Conservation (phyloP, 257 asterid species). For the Solanum tacnaense region DNA sequence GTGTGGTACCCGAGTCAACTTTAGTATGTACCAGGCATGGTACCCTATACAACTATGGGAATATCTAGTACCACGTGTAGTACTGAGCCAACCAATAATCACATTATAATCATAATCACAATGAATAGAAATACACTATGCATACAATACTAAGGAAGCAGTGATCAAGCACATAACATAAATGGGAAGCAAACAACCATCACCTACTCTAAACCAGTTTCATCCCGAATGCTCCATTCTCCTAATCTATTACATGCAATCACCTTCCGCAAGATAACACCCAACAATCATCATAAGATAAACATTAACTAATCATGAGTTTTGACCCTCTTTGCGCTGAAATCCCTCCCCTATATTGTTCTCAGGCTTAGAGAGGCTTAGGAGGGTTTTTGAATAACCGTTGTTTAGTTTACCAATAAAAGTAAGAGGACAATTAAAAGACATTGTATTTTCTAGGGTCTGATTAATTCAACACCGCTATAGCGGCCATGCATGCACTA, state of each 20-base stretch:
- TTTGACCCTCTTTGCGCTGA: background rate
- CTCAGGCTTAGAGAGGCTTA: background rate
- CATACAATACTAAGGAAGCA: background rate
- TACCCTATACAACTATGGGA: background rate
- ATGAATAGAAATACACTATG: background rate
- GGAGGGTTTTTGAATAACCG: background rate
- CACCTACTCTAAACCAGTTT: background rate
- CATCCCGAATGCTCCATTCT: background rate
- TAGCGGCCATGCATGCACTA: background rate
- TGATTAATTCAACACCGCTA: background rate
- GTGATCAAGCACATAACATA: background rate
- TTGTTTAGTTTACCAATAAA: background rate
- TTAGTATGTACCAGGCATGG: background rate
- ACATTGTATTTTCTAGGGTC: background rate
- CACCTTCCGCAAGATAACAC: too few species aligned
- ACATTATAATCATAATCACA: background rate
- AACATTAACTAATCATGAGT: background rate
- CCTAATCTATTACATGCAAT: background rate
- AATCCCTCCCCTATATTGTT: background rate
- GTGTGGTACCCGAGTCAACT: background rate
- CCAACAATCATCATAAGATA: background rate
- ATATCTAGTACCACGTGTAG: background rate
- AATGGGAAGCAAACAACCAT: background rate
- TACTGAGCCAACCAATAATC: background rate
- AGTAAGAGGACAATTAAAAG: background rate